Evolutionary conservation across 208 protist species (phyloP), one percentile per base, ranked within the genome.

Genomic region (Leishmania guyanensis): DNA sequence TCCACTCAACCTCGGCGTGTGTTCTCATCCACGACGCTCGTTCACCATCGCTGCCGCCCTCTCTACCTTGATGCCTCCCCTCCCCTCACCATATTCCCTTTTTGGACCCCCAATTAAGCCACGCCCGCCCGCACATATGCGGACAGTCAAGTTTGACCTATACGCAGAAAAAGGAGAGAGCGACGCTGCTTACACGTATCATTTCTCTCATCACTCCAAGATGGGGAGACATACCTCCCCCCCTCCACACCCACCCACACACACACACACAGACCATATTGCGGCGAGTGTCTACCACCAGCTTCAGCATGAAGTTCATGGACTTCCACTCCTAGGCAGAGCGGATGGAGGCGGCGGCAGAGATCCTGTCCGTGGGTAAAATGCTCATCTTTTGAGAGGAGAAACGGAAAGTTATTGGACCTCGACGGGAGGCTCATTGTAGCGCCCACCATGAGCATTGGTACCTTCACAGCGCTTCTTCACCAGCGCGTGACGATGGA

Each of bases 341-440:
- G 78, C 84, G 92, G 29, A 80, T 87, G 58, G 58, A 68, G 14
- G 90, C 92, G 77, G 81, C 92, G 9, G 75, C 72, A 53, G 84
- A 87, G 54, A 88, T 85, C 16, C 80, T 85, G 68, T 65, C 77
- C 33, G 75, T 66, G 68, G 68, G 68, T 68, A 75, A 80, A 48
- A 75, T 80, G 36, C 72, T 95, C 16, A 88, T 98, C 58, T 98
- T 98, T 74, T 97, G 93, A 78, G 97, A 99, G 78, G 48, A 69
- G 74, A 88, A 94, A 22, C 66, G 77, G 33, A 78, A 64, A 33
- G 76, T 60, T 68, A 50, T 53, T 6, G 33, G 82, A 3, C 64
- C 77, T 69, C 54, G 82, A 86, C 72, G 82, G 83, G 54, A 81
- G 78, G 64, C 82, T 81, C 33, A 39, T 87, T 17, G 80, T 87